phyloP scores from a whole-genome alignment of 1,284 basidiomycete species.

The Schizophyllum amplum region DNA sequence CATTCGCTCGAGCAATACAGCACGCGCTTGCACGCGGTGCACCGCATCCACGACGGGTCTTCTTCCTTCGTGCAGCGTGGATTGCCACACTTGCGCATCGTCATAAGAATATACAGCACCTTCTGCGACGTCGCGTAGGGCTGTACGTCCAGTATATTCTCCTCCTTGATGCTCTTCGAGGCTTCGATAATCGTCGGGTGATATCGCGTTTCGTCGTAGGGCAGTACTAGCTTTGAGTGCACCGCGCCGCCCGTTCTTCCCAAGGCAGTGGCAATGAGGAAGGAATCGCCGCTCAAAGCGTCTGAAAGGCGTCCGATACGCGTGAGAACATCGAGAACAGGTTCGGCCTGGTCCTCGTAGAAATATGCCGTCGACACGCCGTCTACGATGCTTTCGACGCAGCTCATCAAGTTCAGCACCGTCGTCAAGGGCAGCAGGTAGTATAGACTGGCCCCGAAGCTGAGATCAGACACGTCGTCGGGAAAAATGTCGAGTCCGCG shows the following conservation, averaged over 20 bases:
- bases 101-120: conserved; percentile 7
- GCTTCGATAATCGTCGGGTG: conserved; percentile 3
- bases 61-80: neutral
- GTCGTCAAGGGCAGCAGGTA: neutral
- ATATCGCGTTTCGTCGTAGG: conserved; percentile 6
- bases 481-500: conserved; percentile 8
- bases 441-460: neutral
- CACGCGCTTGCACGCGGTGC: conserved; percentile 8
- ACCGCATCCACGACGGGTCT: neutral
- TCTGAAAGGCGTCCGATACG: conserved; percentile 1
- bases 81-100: conserved; percentile 6
- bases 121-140: conserved; percentile 7
- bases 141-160: neutral
- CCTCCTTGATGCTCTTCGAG: neutral
- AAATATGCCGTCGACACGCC: conserved; percentile 9
- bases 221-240: conserved; percentile 9
- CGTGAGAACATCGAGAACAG: conserved; percentile 6
- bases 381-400: conserved; percentile 1
- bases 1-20: conserved; percentile 5
- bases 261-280: neutral
- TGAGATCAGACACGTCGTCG: neutral
- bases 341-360: conserved; percentile 6
- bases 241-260: conserved; percentile 3
- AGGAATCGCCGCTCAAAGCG: neutral
- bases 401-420: neutral